phyloP scores from a whole-genome alignment of 75 land plant species.

The Larix kaempferi region DNA sequence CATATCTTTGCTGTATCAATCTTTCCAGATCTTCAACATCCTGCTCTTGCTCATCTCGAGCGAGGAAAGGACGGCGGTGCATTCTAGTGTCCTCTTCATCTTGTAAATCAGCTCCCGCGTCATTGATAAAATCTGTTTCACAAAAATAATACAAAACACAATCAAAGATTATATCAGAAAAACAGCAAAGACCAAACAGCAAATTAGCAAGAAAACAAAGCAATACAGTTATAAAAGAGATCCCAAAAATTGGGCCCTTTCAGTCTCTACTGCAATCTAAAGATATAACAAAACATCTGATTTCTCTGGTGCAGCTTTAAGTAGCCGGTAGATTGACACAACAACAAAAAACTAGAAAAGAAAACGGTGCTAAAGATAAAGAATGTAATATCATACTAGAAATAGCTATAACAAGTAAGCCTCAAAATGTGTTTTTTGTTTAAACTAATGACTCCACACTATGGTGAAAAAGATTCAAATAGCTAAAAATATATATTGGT shows the following conservation, averaged over 20 bases:
- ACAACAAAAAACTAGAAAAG: neutral
- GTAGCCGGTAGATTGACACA: neutral
- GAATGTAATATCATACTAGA: too few relatives aligned
- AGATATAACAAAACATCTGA: too few relatives aligned
- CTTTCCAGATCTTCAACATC: constrained; percentile 84
- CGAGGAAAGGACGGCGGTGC: constrained; percentile 61
- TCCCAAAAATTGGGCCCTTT: too few relatives aligned
- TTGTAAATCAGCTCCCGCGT: constrained; percentile 57
- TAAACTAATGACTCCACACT: too few relatives aligned
- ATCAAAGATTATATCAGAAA: neutral
- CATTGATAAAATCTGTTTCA: constrained; percentile 70
- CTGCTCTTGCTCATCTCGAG: constrained; percentile 66
- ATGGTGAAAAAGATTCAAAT: too few relatives aligned
- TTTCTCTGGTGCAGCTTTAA: neutral
- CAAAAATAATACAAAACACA: neutral
- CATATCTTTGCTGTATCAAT: constrained; percentile 68
- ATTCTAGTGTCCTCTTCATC: constrained; percentile 64
- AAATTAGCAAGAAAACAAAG: neutral
- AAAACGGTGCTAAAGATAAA: neutral
- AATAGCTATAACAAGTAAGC: too few relatives aligned
- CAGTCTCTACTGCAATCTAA: too few relatives aligned
- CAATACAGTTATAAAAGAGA: too few relatives aligned
- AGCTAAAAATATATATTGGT: too few relatives aligned
- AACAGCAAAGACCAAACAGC: neutral
- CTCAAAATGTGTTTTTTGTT: too few relatives aligned